Conservation (phyloP, 345 rosid genomes). For the Syzygium jambos region DNA sequence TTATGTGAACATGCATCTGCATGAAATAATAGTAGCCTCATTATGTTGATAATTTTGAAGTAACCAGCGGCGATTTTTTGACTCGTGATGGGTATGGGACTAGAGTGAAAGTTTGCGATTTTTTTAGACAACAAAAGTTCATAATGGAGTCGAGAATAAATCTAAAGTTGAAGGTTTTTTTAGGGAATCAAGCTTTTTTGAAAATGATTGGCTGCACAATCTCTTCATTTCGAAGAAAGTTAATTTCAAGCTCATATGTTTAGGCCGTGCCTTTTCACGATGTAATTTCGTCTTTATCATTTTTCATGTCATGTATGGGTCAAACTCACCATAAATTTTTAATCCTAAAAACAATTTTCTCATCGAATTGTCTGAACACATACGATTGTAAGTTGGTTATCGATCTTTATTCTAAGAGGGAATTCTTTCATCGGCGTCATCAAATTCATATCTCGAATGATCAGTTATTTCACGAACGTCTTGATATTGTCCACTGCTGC, state of each 20-base stretch:
- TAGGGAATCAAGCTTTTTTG: neutral
- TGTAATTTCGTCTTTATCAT: neutral
- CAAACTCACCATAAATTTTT: neutral
- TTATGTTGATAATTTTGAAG: neutral
- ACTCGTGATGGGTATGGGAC: neutral
- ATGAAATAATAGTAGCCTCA: fast-evolving
- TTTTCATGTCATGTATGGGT: neutral
- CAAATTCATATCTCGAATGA: neutral
- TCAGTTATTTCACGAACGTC: neutral
- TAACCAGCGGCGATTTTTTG: neutral
- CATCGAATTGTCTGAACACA: neutral
- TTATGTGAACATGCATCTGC: neutral
- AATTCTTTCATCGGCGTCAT: neutral
- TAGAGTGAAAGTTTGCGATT: neutral
- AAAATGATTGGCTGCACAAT: neutral
- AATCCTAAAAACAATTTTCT: neutral
- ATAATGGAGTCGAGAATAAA: neutral
- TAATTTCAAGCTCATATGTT: neutral
- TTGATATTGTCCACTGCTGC: neutral
- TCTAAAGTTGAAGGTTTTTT: neutral
- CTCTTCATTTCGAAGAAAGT: neutral
- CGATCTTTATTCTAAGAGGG: neutral
- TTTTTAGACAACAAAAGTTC: neutral
- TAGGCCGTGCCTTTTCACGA: neutral
- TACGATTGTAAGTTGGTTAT: neutral